Base-by-base conservation (phyloP, 1,139 yeast genomes). In the Zygosaccharomyces pseudobailii region DNA sequence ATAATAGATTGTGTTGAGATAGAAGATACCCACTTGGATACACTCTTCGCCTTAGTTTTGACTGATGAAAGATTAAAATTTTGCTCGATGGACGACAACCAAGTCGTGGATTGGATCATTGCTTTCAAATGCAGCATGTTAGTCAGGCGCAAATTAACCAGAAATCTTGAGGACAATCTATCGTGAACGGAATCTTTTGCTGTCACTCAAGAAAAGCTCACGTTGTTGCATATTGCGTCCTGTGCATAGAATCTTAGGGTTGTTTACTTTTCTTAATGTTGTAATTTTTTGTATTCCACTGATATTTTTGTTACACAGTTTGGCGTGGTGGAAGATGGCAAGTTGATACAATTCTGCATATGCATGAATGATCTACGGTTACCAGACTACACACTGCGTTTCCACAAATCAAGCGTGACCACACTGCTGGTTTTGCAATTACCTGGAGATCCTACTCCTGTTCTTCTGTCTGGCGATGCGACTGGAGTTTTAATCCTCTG, bases 391-490 rank as follows among this genome's bases (percentile, higher is more conserved):
- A 55, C 55, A 4, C 40, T 58, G 28, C 50, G 62, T 19, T 43
- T 37, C 5, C 62, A 58, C 38, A 52, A 51, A 21, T 31, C 43
- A 24, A 43, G 46, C 8, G 54, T 58, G 13, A 53, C 58, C 2
- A 43, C 46, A 6, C 40, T 56, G 35, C 17, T 39, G 13, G 36
- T 36, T 36, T 23, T 49, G 27, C 40, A 46, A 13, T 20, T 43
- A 27, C 40, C 44, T 2, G 27, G 30, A n/a, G 27, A 33, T 17
- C 27, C 20, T 6, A 40, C 49, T 4, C 61, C 65, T 1, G 25
- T 45, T 5, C 47, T 64, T 20, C 28, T 61, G 8, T 62, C 67
- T 4, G 61, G 60, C 4, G 69, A 65, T 52, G 56, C 51, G 4
- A 27, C 45, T 1, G 69, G 68, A 2, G 35, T 21, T 1, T 31